Conservation (phyloP, 805 yeast genomes). For the Myxozyma melibiosi region DNA sequence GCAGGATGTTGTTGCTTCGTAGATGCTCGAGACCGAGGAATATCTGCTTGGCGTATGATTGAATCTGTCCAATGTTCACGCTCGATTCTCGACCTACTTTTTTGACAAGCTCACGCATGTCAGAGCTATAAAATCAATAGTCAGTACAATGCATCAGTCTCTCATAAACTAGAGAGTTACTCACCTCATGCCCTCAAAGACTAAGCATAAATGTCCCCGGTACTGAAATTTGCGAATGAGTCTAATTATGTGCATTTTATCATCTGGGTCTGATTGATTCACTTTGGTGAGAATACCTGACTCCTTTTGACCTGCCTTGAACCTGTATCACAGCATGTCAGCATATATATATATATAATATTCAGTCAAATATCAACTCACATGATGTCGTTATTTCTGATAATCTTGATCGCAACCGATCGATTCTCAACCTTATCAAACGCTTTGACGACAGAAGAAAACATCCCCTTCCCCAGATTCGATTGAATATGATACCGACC, state of each 20-base stretch:
- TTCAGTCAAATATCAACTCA: background rate
- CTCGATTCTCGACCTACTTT: slow-evolving; percentile 88
- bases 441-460: slow-evolving; percentile 43
- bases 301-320: slow-evolving; percentile 73
- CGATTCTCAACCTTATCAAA: slow-evolving; percentile 31
- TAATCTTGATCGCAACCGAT: slow-evolving; percentile 56
- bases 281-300: slow-evolving; percentile 72
- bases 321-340: slow-evolving; percentile 21
- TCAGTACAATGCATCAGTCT: no score
- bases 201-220: slow-evolving; percentile 82
- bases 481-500: slow-evolving; percentile 38
- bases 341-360: background rate
- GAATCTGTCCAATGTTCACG: slow-evolving; percentile 66
- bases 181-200: slow-evolving; percentile 67
- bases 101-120: slow-evolving; percentile 70
- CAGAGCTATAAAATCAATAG: slow-evolving; percentile 50
- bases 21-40: slow-evolving; percentile 69
- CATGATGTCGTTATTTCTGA: slow-evolving; percentile 70
- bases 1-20: slow-evolving; percentile 72
- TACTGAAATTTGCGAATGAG: slow-evolving; percentile 78
- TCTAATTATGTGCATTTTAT: slow-evolving; percentile 64
- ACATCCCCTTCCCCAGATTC: slow-evolving; percentile 42
- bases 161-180: background rate
- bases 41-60: slow-evolving; percentile 69
- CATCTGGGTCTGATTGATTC: slow-evolving; percentile 61